phyloP scores from a whole-genome alignment of 2,329 filamentous ascomycete genomes.

The Corniculantispora saksenae region DNA sequence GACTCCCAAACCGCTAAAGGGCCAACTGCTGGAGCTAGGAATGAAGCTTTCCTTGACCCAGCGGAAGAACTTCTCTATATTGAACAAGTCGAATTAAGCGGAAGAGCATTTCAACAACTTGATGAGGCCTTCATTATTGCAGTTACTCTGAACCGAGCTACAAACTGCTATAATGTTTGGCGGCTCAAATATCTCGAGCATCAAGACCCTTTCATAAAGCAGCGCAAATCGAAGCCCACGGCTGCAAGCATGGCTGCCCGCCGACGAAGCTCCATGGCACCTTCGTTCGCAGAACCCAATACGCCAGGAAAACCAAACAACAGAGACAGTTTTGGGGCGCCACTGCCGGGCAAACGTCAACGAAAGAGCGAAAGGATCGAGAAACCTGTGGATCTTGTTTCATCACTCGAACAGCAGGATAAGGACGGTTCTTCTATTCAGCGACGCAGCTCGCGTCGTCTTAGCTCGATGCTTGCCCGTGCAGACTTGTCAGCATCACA shows the following conservation, averaged over 20 bases:
- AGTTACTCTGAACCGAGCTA: conserved; percentile 77
- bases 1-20: conserved; percentile 39
- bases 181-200: conserved; percentile 74
- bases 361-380: conserved; percentile 55
- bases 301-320: conserved; percentile 73
- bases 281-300: conserved; percentile 70
- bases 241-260: conserved; percentile 51
- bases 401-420: conserved; percentile 69
- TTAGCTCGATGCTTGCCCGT: conserved; percentile 88
- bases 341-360: conserved; percentile 53
- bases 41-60: conserved; percentile 63
- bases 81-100: conserved; percentile 64
- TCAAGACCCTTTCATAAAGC: conserved; percentile 55
- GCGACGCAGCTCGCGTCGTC: conserved; percentile 68
- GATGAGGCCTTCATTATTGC: conserved; percentile 66
- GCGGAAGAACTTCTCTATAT: conserved; percentile 84
- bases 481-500: conserved; percentile 85
- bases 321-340: conserved; percentile 75
- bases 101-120: conserved; percentile 34
- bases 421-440: conserved; percentile 54
- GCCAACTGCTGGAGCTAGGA: conserved; percentile 39
- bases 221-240: conserved; percentile 48
- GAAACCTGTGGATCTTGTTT: conserved; percentile 62
- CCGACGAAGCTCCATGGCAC: conserved; percentile 65
- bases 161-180: conserved; percentile 82